Evolutionary conservation across 148 eudicot genomes (phyloP), one percentile per base, ranked within the genome.

Genomic region (Silene conica): DNA sequence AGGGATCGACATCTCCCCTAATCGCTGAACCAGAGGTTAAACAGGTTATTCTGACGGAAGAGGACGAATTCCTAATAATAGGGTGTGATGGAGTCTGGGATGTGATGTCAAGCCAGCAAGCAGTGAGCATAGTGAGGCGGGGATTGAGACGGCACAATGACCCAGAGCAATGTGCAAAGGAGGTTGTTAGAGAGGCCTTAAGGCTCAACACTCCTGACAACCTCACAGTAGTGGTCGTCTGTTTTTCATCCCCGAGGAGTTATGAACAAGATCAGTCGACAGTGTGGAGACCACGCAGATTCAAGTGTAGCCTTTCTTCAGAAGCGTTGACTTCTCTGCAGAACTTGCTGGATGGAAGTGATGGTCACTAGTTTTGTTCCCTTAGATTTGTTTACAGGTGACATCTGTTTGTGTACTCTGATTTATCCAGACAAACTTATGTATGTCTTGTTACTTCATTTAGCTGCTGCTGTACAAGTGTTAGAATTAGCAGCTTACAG

Each of bases 11-110:
- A 54, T 88, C 89, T 70, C 96, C 94, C 13, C 85, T 93, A 3
- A 85, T 82, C 20, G 89, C 96, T 0, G 92, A 90, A 82, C 98
- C 98, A 0, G 98, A 93, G 81, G 80, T 93, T 28, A 90, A 55
- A 86, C 81, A 11, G 84, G 69, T 58, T 77, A 62, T 80, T 22
- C 83, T 93, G 45, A 93, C 98, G 7, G 76, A 81, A 26, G 98
- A 92, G 58, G 98, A 92, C n/a, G 98, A 92, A 81, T 92, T 92
- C 70, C 88, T 92, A 60, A 89, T 93, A 74, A 86, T 93, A 23
- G 96, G 94, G 22, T 89, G 98, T 82, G 98, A 93, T 65, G 98
- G 98, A 38, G 69, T 93, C 19, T 93, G 96, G 98, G 98, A 93
- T 19, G 98, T 93, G 7, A 83, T 92, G 86, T 83, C 96, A 31